Percentiles rank a stretch among this genome's conserved stretches.
Conservation (phyloP, 805 yeast genomes). For the Saccharomycopsis sp. region DNA sequence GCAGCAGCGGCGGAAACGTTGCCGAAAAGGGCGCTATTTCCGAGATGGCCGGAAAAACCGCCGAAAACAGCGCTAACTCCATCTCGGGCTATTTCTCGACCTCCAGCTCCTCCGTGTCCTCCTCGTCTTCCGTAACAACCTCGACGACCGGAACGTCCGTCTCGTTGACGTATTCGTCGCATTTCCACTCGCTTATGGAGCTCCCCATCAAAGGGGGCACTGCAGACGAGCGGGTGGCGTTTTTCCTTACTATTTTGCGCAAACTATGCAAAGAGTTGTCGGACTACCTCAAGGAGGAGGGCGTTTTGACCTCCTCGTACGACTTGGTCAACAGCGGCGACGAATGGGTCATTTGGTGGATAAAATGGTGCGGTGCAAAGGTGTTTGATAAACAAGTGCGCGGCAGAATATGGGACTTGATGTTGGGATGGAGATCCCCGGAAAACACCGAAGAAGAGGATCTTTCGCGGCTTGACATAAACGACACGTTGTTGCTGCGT, state of each 20-base stretch:
- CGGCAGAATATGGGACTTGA: constrained; percentile 83
- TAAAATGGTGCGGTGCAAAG: constrained; percentile 83
- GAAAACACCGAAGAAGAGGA: constrained; percentile 21
- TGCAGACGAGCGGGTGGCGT: constrained; percentile 58
- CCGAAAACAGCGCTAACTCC: not conserved
- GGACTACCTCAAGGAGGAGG: constrained; percentile 73
- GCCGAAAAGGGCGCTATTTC: not conserved
- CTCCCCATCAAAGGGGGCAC: constrained; percentile 55
- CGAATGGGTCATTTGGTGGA: constrained; percentile 94
- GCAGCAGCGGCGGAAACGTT: constrained; percentile 13
- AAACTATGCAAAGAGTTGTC: constrained; percentile 69
- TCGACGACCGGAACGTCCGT: not conserved
- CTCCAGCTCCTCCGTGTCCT: not conserved
- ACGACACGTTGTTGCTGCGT: not conserved
- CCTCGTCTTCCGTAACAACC: not conserved
- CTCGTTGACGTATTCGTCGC: not conserved
- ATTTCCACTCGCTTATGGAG: not conserved
- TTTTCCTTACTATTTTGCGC: constrained; percentile 58
- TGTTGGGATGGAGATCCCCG: constrained; percentile 66
- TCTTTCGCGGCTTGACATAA: constrained; percentile 22
- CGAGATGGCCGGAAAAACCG: constrained; percentile 3
- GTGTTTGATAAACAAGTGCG: constrained; percentile 76
- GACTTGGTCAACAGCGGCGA: constrained; percentile 47
- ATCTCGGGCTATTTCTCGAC: not conserved
- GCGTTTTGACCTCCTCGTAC: constrained; percentile 47